These are phyloP conservation scores for Suillus americanus DNA, from an alignment of 768 basidiomycete species.

Conservation along the genomic window DNA sequence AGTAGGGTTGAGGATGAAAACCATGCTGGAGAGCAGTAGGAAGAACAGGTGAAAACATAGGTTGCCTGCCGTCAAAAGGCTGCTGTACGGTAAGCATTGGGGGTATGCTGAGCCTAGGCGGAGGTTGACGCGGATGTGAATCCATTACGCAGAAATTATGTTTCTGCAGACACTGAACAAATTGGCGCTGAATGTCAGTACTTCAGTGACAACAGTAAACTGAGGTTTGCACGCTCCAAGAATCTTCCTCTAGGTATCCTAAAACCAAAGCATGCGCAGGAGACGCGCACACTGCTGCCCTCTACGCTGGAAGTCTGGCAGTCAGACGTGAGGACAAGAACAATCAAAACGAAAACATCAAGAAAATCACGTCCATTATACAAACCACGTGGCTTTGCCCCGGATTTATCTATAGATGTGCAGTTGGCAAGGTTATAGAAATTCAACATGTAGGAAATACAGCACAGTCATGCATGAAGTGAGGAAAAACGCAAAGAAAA, in stretches of 20 bases:
- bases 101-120: slow-evolving; percentile 59
- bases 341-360: slow-evolving; percentile 1
- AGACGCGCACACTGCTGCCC: slow-evolving; percentile 3
- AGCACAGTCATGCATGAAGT: neutral
- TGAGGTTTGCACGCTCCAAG: slow-evolving; percentile 2
- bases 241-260: slow-evolving; percentile 3
- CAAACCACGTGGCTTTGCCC: slow-evolving; percentile 2
- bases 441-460: neutral
- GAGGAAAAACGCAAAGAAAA: neutral
- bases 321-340: neutral
- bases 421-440: neutral
- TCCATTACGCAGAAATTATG: slow-evolving; percentile 23
- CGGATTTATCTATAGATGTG: neutral
- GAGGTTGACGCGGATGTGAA: slow-evolving; percentile 47
- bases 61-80: slow-evolving; percentile 46
- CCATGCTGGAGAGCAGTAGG: slow-evolving; percentile 58
- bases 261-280: neutral
- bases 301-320: neutral
- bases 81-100: slow-evolving; percentile 56
- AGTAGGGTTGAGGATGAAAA: slow-evolving; percentile 54
- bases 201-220: slow-evolving; percentile 1
- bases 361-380: slow-evolving; percentile 1
- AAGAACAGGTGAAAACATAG: slow-evolving; percentile 64
- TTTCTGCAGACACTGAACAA: slow-evolving; percentile 4
- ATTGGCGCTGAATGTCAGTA: neutral